A percentile compares a stretch with the other conserved stretches of the same genome.
Evolutionary conservation across 108 stramenopile genomes (phyloP).

Genomic region (Mediolabrus comicus): DNA sequence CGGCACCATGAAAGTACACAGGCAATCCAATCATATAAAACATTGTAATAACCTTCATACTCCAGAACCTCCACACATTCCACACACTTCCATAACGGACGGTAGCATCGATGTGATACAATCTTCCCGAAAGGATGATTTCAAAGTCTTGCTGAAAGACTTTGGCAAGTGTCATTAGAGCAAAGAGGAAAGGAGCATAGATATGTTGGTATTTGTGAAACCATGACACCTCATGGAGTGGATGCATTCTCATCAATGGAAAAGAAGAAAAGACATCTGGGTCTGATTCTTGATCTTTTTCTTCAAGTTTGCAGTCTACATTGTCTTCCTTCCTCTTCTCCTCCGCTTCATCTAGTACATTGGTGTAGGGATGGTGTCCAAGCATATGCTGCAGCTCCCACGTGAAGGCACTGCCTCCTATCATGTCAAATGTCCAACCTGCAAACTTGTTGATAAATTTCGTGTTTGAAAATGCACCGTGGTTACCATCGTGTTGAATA

Average conservation of each 20-base stretch:
- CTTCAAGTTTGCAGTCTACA: conserved; percentile 40
- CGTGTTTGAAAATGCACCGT: conserved; percentile 63
- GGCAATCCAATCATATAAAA: conserved; percentile 61
- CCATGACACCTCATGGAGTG: conserved; percentile 41
- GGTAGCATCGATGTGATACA: conserved; percentile 66
- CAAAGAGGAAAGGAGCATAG: conserved; percentile 58
- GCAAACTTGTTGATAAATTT: conserved; percentile 46
- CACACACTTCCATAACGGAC: conserved; percentile 51
- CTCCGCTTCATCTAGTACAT: conserved; percentile 65
- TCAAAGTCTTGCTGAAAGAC: conserved; percentile 63
- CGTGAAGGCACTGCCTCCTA: conserved; percentile 56
- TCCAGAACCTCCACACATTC: conserved; percentile 56
- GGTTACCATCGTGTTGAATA: conserved; percentile 76
- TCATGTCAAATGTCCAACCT: conserved; percentile 68
- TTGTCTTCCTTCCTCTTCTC: conserved; percentile 46
- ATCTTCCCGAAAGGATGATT: conserved; percentile 32
- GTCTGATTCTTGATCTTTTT: conserved; percentile 62
- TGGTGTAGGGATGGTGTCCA: conserved; percentile 89
- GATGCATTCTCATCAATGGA: conserved; percentile 63
- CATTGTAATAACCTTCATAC: conserved; percentile 53
- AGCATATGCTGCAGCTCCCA: conserved; percentile 80
- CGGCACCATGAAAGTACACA: conserved; percentile 50
- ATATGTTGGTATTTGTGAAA: conserved; percentile 60
- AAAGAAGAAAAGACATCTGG: conserved; percentile 66
- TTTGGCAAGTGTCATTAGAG: conserved; percentile 60